Conservation (phyloP, 2,329 filamentous ascomycete genomes). For the Arthrobotrys pseudoclavata region DNA sequence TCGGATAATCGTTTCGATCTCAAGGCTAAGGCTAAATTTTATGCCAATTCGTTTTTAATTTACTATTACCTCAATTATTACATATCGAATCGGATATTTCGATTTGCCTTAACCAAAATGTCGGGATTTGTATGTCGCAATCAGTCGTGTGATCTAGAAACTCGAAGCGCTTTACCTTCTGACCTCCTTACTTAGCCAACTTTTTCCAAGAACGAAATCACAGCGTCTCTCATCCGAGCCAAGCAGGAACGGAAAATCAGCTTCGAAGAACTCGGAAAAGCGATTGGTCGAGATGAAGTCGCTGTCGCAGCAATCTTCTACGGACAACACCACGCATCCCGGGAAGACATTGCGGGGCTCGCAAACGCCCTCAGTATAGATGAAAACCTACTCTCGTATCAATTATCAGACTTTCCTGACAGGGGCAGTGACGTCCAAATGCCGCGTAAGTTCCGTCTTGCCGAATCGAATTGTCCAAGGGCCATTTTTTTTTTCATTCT, state of each 20-base stretch:
- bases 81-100: constrained; percentile 6
- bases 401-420: constrained; percentile 60
- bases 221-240: constrained; percentile 60
- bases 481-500: constrained; percentile 5
- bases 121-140: constrained; percentile 22
- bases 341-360: constrained; percentile 61
- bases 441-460: constrained; percentile 61
- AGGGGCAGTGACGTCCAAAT: constrained; percentile 61
- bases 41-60: not conserved
- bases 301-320: constrained; percentile 64
- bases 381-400: constrained; percentile 32
- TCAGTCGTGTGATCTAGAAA: constrained; percentile 13
- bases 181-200: constrained; percentile 4
- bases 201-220: constrained; percentile 41
- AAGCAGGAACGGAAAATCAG: constrained; percentile 60
- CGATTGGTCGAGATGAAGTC: constrained; percentile 63
- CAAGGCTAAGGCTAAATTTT: not conserved
- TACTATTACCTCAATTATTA: constrained; percentile 5
- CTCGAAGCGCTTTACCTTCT: not conserved
- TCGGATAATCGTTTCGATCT: not conserved
- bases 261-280: constrained; percentile 61
- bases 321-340: constrained; percentile 61
- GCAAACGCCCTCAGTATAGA: constrained; percentile 57
- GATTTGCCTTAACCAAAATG: not conserved
- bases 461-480: constrained; percentile 1